phyloP scores from a whole-genome alignment of 306 rosid species.

The Rubus idaeus region DNA sequence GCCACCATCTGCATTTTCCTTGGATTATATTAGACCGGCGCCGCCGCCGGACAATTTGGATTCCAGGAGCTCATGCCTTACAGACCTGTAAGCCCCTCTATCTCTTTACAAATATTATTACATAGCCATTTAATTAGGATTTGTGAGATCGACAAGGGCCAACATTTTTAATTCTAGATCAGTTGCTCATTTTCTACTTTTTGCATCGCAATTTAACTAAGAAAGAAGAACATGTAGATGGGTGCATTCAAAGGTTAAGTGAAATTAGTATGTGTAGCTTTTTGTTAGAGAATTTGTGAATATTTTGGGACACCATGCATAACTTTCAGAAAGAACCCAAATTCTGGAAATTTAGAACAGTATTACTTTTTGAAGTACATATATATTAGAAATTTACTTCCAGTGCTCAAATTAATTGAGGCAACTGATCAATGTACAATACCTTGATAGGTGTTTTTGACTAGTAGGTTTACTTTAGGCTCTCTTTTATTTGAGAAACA shows the following conservation, averaged over 20 bases:
- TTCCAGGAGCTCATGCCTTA: slow-evolving; percentile 51
- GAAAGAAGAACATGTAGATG: background rate
- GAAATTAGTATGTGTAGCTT: background rate
- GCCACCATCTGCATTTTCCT: slow-evolving; percentile 44
- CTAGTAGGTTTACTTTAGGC: slow-evolving; percentile 35
- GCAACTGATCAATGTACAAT: background rate
- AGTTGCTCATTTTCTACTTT: background rate
- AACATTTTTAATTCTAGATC: background rate
- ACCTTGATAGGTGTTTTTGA: slow-evolving; percentile 27
- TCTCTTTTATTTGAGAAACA: slow-evolving; percentile 10
- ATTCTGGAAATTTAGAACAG: background rate
- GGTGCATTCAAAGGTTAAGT: background rate
- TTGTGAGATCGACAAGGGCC: background rate
- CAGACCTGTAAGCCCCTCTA: slow-evolving; percentile 54
- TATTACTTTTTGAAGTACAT: background rate
- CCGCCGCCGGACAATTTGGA: slow-evolving; percentile 25
- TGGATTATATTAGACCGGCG: slow-evolving; percentile 39
- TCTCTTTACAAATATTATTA: background rate
- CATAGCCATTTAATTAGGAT: background rate
- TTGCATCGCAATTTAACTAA: background rate
- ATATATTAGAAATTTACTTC: no score
- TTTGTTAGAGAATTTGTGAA: background rate
- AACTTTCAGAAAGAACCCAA: background rate
- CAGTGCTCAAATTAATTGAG: background rate
- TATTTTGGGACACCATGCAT: background rate